A percentile compares a stretch with the other conserved stretches of the same genome.
phyloP scores from a whole-genome alignment of 2,329 filamentous ascomycete species.

The Incumbomyces delicatus region DNA sequence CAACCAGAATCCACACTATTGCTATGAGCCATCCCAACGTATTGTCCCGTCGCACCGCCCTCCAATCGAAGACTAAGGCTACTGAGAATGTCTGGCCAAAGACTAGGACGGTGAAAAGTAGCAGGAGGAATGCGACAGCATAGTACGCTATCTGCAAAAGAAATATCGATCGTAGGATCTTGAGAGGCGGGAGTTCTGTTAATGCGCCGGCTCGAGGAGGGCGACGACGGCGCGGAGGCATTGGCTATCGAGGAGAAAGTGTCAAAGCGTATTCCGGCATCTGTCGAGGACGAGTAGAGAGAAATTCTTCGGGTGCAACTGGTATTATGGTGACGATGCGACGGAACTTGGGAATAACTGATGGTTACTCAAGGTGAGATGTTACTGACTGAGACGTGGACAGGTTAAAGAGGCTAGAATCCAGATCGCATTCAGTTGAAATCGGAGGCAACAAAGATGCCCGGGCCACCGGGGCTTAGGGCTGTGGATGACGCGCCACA shows the following conservation, averaged over 20 bases:
- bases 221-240: constrained; percentile 48
- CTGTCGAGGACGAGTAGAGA: neutral
- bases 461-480: too few relatives aligned
- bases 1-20: constrained; percentile 58
- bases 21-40: constrained; percentile 61
- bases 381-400: too few relatives aligned
- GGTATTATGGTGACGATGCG: too few relatives aligned
- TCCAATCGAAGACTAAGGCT: constrained; percentile 55
- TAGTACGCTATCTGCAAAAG: constrained; percentile 58
- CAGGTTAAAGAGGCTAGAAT: neutral
- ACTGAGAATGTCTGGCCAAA: constrained; percentile 51
- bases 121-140: constrained; percentile 49
- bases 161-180: constrained; percentile 58
- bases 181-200: constrained; percentile 55
- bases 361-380: too few relatives aligned
- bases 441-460: neutral
- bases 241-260: constrained; percentile 27
- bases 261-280: neutral
- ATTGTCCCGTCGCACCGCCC: constrained; percentile 54
- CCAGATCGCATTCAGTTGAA: neutral
- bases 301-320: too few relatives aligned
- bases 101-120: constrained; percentile 58
- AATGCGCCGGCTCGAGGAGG: constrained; percentile 57
- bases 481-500: neutral
- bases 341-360: too few relatives aligned